These are phyloP conservation scores for Aspergillus heteromorphus DNA, from an alignment of 495 filamentous ascomycete species.

Conservation along the genomic window DNA sequence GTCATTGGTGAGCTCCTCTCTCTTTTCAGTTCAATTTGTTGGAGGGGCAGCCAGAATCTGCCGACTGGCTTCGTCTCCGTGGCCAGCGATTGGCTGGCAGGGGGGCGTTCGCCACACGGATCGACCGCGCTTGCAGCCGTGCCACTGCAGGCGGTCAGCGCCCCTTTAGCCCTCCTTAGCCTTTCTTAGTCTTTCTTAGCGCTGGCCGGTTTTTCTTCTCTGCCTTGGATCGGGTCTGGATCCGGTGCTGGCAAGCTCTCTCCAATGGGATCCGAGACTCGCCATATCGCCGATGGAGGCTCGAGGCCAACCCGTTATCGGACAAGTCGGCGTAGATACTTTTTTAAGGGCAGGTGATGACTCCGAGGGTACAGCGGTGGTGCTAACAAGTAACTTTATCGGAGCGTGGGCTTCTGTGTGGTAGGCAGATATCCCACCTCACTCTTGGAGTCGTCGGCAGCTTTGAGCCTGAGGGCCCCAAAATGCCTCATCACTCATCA, in stretches of 20 bases:
- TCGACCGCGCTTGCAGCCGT: constrained; percentile 1
- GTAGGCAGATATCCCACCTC: too few relatives aligned
- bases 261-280: neutral
- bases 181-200: too few relatives aligned
- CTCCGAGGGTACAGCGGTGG: neutral
- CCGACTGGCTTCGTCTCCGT: neutral
- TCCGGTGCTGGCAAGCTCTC: neutral
- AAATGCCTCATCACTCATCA: too few relatives aligned
- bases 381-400: neutral
- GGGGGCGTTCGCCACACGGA: constrained; percentile 3
- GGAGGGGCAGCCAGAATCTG: neutral
- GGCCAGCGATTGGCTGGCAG: neutral
- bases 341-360: neutral
- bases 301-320: neutral
- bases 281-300: neutral
- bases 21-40: neutral
- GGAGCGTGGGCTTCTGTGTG: neutral
- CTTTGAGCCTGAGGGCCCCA: too few relatives aligned
- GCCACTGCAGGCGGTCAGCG: constrained; percentile 7
- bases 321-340: neutral
- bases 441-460: too few relatives aligned
- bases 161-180: too few relatives aligned
- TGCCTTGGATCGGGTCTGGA: neutral
- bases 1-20: neutral
- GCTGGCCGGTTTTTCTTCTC: neutral